Evolutionary conservation across 164 flowering plant genomes (phyloP), one percentile per base, ranked within the genome.

Genomic region (Vitis cinerea): DNA sequence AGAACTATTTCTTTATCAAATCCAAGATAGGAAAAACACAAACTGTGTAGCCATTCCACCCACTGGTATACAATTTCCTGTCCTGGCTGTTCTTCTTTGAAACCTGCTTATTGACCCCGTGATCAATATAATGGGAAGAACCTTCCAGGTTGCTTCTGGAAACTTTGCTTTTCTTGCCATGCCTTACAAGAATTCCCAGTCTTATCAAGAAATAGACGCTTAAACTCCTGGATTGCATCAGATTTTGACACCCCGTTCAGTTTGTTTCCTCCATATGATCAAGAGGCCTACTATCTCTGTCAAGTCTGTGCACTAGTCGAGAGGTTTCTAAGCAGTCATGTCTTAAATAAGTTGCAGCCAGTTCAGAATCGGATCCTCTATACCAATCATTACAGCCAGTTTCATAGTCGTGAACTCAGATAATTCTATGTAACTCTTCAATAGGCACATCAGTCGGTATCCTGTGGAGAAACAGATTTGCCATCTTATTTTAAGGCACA

Each of bases 171-270:
- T 30, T 76, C 65, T 77, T 89, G 97, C 97, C 97, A 96, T 23
- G 95, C 88, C 67, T 89, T 95, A 97, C 97, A 96, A 17, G 87
- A 70, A 77, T 96, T 96, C 66, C 99, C 98, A 59, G 98, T 93
- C 83, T 96, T 93, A 76, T 92, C 96, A 47, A 89, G 80, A 77
- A 96, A 96, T 61, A 96, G 78, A 27, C 96, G 91, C 69, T 87
- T 90, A 77, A 96, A 93, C 81, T 89, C 95, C 63, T 29, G 63
- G 54, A 92, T 86, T 50, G 97, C 95, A 81, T 86, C 97, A 55
- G 84, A 78, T 78, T 90, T 92, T 70, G 89, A 74, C 89, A 90
- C 80, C 71, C 82, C 82, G 1, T 93, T 94, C 68, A 88, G 71
- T 77, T 96, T 93, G 70, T 8, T 80, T 56, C 97, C 97, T 68